A percentile compares a stretch with the other conserved stretches of the same genome.
These are phyloP conservation scores for Aspergillus diversus DNA, from an alignment of 495 filamentous ascomycete species.

Conservation along the genomic window DNA sequence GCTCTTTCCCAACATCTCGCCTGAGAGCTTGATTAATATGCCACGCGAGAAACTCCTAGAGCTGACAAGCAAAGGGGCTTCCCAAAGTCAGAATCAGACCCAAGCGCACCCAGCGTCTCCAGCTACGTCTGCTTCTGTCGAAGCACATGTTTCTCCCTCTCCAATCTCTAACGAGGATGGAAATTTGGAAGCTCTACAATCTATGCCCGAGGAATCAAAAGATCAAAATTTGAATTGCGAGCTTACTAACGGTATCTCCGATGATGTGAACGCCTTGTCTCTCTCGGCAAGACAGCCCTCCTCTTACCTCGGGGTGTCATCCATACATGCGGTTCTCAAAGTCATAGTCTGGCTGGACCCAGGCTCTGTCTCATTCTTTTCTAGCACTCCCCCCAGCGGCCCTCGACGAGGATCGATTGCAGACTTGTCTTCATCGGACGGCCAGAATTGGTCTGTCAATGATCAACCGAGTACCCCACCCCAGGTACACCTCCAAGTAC, in stretches of 20 bases:
- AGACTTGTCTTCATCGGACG: constrained; percentile 32
- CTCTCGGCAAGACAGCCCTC: constrained; percentile 70
- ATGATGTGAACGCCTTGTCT: constrained; percentile 83
- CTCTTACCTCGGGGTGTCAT: constrained; percentile 82
- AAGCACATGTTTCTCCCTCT: constrained; percentile 47
- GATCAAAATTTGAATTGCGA: constrained; percentile 40
- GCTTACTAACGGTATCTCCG: constrained; percentile 68
- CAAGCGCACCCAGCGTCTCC: constrained; percentile 41
- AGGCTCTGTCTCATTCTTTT: constrained; percentile 59
- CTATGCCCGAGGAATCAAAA: constrained; percentile 42
- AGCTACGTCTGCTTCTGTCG: constrained; percentile 40
- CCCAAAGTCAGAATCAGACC: constrained; percentile 6
- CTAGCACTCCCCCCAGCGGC: constrained; percentile 39
- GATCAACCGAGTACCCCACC: constrained; percentile 35
- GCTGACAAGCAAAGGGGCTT: constrained; percentile 29
- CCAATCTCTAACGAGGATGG: constrained; percentile 44
- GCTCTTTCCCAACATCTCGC: constrained; percentile 41
- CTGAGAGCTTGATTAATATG: constrained; percentile 46
- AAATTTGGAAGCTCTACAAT: constrained; percentile 46
- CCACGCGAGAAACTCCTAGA: constrained; percentile 55
- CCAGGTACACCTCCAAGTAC: constrained; percentile 32
- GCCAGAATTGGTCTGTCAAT: constrained; percentile 28
- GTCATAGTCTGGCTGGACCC: constrained; percentile 80
- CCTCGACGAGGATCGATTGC: constrained; percentile 19
- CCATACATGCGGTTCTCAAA: constrained; percentile 78